These are phyloP conservation scores for Microdochium trichocladiopsis DNA, from an alignment of 2,329 filamentous ascomycete species.

Conservation along the genomic window DNA sequence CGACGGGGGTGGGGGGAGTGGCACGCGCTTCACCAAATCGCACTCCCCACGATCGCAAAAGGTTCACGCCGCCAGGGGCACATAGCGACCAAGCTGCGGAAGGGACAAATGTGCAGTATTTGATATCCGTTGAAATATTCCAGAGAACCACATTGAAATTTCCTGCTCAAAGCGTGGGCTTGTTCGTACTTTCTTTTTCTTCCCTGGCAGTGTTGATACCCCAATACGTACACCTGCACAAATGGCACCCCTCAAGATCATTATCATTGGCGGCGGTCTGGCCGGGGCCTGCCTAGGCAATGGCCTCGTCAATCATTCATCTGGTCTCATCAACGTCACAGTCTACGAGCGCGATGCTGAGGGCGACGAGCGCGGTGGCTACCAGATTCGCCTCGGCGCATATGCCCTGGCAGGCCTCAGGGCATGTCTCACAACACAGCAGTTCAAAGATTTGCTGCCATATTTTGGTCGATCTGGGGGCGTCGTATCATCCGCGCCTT, in stretches of 20 bases:
- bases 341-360: conserved; percentile 9
- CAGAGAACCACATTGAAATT: too few species aligned
- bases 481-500: conserved; percentile 4
- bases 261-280: conserved; percentile 13
- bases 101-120: too few species aligned
- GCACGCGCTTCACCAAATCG: too few species aligned
- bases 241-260: conserved; percentile 5
- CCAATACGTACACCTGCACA: too few species aligned
- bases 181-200: too few species aligned
- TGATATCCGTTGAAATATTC: too few species aligned
- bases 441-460: not conserved
- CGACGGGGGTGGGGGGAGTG: too few species aligned
- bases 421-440: conserved; percentile 6
- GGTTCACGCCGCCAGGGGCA: too few species aligned
- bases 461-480: conserved; percentile 1
- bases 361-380: conserved; percentile 6
- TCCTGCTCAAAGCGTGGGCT: too few species aligned
- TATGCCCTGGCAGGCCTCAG: conserved; percentile 9
- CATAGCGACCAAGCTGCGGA: too few species aligned
- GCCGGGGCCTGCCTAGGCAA: conserved; percentile 11
- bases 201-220: too few species aligned
- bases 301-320: conserved; percentile 7
- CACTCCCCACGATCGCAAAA: too few species aligned
- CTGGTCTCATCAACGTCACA: conserved; percentile 2
- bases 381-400: conserved; percentile 12